These are phyloP conservation scores for Xylariomycetidae sp. DNA, from an alignment of 2,329 filamentous ascomycete genomes.

Conservation along the genomic window DNA sequence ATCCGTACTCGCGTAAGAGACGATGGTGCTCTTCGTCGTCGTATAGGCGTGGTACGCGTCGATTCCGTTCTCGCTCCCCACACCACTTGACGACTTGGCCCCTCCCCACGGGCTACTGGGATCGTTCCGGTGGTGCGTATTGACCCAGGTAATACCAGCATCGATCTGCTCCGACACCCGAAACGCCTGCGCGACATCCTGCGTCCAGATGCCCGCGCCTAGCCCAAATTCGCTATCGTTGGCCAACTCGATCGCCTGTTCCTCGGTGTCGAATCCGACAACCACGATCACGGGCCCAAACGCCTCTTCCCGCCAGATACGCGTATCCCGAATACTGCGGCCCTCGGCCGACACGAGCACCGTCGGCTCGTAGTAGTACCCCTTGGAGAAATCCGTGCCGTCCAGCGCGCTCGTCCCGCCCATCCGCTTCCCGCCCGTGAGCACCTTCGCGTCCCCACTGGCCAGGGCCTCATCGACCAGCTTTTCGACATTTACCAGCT, in stretches of 20 bases:
- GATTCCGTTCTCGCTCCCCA: slow-evolving; percentile 69
- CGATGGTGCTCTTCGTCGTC: slow-evolving; percentile 59
- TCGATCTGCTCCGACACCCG: slow-evolving; percentile 66
- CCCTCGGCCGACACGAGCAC: slow-evolving; percentile 54
- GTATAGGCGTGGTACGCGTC: slow-evolving; percentile 60
- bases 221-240: slow-evolving; percentile 75
- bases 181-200: slow-evolving; percentile 67
- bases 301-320: slow-evolving; percentile 75
- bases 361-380: slow-evolving; percentile 78
- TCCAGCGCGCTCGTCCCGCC: slow-evolving; percentile 44
- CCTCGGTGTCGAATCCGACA: slow-evolving; percentile 69
- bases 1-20: slow-evolving; percentile 60
- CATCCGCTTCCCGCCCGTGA: slow-evolving; percentile 46
- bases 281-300: slow-evolving; percentile 78
- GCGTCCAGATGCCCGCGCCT: slow-evolving; percentile 73
- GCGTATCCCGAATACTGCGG: slow-evolving; percentile 62
- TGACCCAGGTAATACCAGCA: slow-evolving; percentile 57
- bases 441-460: slow-evolving; percentile 31
- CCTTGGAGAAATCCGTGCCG: slow-evolving; percentile 45
- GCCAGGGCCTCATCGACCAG: slow-evolving; percentile 62
- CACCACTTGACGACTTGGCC: slow-evolving; percentile 55
- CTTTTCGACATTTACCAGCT: slow-evolving; percentile 63
- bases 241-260: slow-evolving; percentile 63
- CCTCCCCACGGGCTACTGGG: slow-evolving; percentile 69
- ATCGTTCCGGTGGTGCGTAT: slow-evolving; percentile 67